Evolutionary conservation across 371 early-diverging fungal genomes (phyloP), one percentile per base, ranked within the genome.

Genomic region (Syncephalastrum sp.): DNA sequence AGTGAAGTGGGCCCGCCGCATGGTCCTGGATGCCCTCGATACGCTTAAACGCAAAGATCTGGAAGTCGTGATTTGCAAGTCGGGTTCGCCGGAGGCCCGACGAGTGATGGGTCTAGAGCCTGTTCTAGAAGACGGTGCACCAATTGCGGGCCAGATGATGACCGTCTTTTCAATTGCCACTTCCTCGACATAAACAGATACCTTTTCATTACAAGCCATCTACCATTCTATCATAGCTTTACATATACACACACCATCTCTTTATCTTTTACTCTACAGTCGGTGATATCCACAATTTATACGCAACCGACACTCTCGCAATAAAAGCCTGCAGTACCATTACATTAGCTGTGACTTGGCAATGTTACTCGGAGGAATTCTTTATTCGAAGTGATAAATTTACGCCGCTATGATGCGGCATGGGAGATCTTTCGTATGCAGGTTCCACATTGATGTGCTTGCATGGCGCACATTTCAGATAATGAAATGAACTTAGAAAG

Each of bases 1-100:
- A 53, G 50, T 69, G 14, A 58, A 61, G 25, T 79, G 79, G 74
- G 74, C 74, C 2, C 65, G 65, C 17, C 60, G 56, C 25, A 75
- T 75, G 19, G 65, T 74, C 3, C 53, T 53, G 16, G 56, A 65
- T 24, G 50, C 54, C n/a, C 56, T 64, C 21, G 25, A 41, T 1
- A 21, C 46, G 6, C 16, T 38, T 3, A 24, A 57, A 17, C 33
- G 56, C 17, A 51, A 21, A 7, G 60, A 63, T 19, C 10, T 65
- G 8, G 67, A 77, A 12, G 64, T 59, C 1, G 56, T 72, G 4
- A 68, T 77, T 25, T 70, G 77, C 59, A 60, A 59, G 24, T 59
- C 61, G 24, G 70, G 64, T 4, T 68, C 72, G 3, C 29, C 24
- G 5, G 77, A 72, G 42, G 60, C 65, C 2, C 42, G 49, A 10